Evolutionary conservation across 345 rosid species (phyloP).

Genomic region (Citrus mangshanensis): DNA sequence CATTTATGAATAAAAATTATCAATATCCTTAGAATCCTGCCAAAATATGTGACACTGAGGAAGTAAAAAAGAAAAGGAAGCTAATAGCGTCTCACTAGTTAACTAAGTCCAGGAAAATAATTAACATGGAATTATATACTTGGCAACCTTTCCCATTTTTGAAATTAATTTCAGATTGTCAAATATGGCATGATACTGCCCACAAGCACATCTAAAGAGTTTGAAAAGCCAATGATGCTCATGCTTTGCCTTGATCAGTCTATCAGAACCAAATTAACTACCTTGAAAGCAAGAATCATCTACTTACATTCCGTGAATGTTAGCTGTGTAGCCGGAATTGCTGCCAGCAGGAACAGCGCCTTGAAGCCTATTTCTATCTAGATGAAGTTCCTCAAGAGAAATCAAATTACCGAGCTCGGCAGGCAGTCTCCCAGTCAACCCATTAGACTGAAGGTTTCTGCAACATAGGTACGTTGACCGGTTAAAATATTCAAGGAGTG

Average conservation of each 20-base stretch:
- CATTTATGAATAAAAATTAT: not conserved
- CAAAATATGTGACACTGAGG: not conserved
- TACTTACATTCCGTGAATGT: slow-evolving; percentile 53
- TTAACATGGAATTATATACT: not conserved
- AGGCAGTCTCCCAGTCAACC: slow-evolving; percentile 80
- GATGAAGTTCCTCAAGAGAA: slow-evolving; percentile 69
- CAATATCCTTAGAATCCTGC: not conserved
- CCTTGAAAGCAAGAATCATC: not conserved
- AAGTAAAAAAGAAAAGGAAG: not conserved
- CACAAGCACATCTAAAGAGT: not conserved
- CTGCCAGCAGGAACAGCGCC: slow-evolving; percentile 68
- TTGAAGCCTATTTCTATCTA: slow-evolving; percentile 86
- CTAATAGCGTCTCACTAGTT: not conserved
- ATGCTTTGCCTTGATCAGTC: not conserved
- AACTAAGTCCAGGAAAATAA: not conserved
- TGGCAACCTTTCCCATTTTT: not conserved
- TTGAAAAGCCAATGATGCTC: not conserved
- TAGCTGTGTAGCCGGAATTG: slow-evolving; percentile 27
- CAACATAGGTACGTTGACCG: slow-evolving; percentile 15
- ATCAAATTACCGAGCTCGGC: slow-evolving; percentile 73
- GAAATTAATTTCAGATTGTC: not conserved
- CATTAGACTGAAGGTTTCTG: slow-evolving; percentile 95
- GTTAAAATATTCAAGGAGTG: slow-evolving; percentile 1
- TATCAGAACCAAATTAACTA: not conserved
- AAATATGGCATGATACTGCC: not conserved